Base-by-base conservation (phyloP, 2,329 filamentous ascomycete genomes). In the Microcyclospora pomicola region DNA sequence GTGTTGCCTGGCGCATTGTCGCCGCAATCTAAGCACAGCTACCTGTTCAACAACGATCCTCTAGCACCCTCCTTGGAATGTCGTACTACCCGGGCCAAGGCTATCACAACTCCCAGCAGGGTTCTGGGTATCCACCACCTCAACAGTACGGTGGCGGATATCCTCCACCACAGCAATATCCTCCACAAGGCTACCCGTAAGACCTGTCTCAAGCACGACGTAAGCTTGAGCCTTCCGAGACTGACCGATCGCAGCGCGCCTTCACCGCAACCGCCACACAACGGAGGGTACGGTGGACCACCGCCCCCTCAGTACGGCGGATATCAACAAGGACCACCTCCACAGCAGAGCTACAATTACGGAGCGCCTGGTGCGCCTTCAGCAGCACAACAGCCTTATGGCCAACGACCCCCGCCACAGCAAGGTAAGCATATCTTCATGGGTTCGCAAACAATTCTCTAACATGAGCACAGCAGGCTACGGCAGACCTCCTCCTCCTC, bases 371-470 rank as follows among this genome's bases (percentile, higher is more conserved):
- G 19, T 24, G 19, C 19, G 19, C 19, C 43, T 27, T 44, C 42
- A 28, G 38, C 43, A 29, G 42, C 43, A 30, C 47, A 42, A 15
- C 40, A 71, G 44, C 73, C 73, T 48, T 67, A 67, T 37, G 59
- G 59, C 48, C 68, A 68, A 36, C 59, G 59, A 47, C 72, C 44
- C 9, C 45, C 47, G 16, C 43, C 34, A 32, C 48, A 48, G 36
- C 44, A 47, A 41, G 44, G 44, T 40, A 41, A 33, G 35, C n/a
- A n/a, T n/a, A n/a, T n/a, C n/a, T n/a, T n/a, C n/a, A n/a, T n/a
- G n/a, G n/a, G n/a, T 36, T 82, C 82, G 6, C 80, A 81, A 13
- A 50, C 13, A 58, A 68, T 40, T 31, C 65, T 71, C 38, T 69
- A 79, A 45, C 41, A 48, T 51, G 37, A 62, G 61, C 34, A 33